Base-by-base conservation (phyloP, 768 basidiomycete genomes). In the Panaeolus cyanescens region DNA sequence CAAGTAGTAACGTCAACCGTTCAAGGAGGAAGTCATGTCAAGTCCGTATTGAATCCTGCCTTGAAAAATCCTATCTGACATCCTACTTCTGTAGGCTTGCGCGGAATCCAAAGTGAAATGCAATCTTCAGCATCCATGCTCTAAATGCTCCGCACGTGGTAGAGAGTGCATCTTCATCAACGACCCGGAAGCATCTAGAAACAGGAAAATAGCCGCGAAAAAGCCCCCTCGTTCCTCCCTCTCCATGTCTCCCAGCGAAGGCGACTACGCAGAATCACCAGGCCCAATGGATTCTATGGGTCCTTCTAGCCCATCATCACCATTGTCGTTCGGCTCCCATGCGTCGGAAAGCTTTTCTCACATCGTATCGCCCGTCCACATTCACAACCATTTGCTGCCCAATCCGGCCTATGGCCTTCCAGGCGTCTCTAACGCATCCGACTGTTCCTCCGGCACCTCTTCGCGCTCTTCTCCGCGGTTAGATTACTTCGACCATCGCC, bases 101-200 rank as follows among this genome's bases (percentile, higher is more conserved):
- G 88, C 87, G 2, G 86, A 87, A 64, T 88, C 88, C n/a, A 90
- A 91, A 74, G 83, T 89, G 13, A 90, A 88, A 74, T 91, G 89
- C 71, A 85, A 89, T 70, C 75, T 89, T 5, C 81, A 86, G 64
- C 82, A 79, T 59, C 89, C 89, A 17, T 91, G 89, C 70, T 82
- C 86, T 17, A 87, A 87, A 70, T 91, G 89, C 70, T 74, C 77
- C 37, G 74, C 84, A 54, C 81, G 87, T 61, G 86, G 85, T 55
- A 80, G 85, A 61, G 83, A 87, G 59, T 91, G 89, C 70, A 69
- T 88, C 36, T 90, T 89, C 70, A 79, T 81, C 71, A 81, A 82
- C 68, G 78, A 81, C 59, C 80, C 80, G 2, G 77, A 79, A 60
- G 71, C 74, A 19, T 78, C 79, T 15, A 72, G 79, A 56, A 79